phyloP scores from a whole-genome alignment of 192 early-diverging fungal species.

The Cladochytrium replicatum region DNA sequence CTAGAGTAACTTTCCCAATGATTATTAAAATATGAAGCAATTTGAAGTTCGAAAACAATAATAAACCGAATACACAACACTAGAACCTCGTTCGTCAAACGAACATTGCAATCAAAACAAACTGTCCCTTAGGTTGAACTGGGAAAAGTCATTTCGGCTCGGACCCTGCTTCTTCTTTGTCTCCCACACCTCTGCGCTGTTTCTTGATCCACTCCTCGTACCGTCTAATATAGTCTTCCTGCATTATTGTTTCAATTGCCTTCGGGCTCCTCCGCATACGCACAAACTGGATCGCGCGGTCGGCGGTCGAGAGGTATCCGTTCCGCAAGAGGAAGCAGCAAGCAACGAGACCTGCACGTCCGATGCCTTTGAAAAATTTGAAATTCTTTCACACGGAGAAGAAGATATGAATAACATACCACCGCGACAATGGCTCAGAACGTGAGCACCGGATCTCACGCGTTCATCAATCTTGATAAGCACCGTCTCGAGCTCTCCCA shows the following conservation, averaged over 20 bases:
- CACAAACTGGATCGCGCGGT: conserved; percentile 47
- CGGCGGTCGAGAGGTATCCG: conserved; percentile 34
- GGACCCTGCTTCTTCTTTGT: too few relatives aligned
- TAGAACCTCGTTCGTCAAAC: too few relatives aligned
- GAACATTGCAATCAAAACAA: too few relatives aligned
- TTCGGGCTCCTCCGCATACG: conserved; percentile 51
- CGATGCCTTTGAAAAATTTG: conserved; percentile 46
- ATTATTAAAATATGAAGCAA: too few relatives aligned
- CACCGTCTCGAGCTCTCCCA: conserved; percentile 45
- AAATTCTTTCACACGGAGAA: too few relatives aligned
- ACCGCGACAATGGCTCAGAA: conserved; percentile 63
- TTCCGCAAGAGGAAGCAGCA: conserved; percentile 60
- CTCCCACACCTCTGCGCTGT: too few relatives aligned
- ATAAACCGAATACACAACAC: too few relatives aligned
- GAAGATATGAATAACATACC: too few relatives aligned
- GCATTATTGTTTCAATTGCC: conserved; percentile 61
- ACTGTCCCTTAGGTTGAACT: too few relatives aligned
- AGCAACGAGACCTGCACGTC: conserved; percentile 65
- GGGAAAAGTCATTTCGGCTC: too few relatives aligned
- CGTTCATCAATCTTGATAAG: conserved; percentile 38
- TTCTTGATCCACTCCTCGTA: conserved; percentile 20
- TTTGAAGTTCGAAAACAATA: too few relatives aligned
- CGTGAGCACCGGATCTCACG: conserved; percentile 38
- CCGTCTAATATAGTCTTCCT: conserved; percentile 48
- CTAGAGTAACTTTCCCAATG: too few relatives aligned